phyloP scores from a whole-genome alignment of 2,329 filamentous ascomycete species.

The Tolypocladium ovalisporum region DNA sequence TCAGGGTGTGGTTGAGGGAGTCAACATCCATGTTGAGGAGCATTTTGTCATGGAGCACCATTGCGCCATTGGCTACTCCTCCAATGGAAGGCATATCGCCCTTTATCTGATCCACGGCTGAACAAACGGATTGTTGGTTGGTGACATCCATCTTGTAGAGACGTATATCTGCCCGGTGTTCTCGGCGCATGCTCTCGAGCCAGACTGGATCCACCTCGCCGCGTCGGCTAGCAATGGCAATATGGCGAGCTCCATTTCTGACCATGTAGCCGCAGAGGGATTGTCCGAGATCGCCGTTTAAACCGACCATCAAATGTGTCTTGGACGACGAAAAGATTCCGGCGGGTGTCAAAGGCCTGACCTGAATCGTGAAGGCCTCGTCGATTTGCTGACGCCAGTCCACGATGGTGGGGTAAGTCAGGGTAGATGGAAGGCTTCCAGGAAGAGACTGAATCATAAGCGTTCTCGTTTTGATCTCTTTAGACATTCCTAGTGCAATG shows the following conservation, averaged over 20 bases:
- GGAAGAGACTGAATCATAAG: neutral
- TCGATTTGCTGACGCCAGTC: neutral
- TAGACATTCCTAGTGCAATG: neutral
- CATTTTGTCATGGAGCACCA: slow-evolving; percentile 18
- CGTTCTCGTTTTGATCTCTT: neutral
- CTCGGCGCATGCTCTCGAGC: neutral
- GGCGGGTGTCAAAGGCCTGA: neutral
- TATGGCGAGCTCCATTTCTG: neutral
- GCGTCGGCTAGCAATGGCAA: neutral
- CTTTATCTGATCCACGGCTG: slow-evolving; percentile 7
- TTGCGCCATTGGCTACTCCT: slow-evolving; percentile 25
- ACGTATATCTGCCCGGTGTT: neutral
- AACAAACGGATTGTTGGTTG: neutral
- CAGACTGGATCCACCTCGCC: neutral
- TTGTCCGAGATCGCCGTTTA: neutral
- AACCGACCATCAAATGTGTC: neutral
- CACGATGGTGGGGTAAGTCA: neutral
- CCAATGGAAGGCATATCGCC: slow-evolving; percentile 20
- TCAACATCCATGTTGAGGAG: slow-evolving; percentile 21
- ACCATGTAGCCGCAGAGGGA: slow-evolving; percentile 1
- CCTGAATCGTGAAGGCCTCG: neutral
- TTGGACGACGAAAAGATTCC: neutral
- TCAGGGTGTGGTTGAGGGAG: slow-evolving; percentile 13
- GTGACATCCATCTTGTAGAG: slow-evolving; percentile 1
- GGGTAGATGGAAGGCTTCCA: neutral